phyloP scores from a whole-genome alignment of 352 stramenopile genomes.

The Thalassiosira oceanica region DNA sequence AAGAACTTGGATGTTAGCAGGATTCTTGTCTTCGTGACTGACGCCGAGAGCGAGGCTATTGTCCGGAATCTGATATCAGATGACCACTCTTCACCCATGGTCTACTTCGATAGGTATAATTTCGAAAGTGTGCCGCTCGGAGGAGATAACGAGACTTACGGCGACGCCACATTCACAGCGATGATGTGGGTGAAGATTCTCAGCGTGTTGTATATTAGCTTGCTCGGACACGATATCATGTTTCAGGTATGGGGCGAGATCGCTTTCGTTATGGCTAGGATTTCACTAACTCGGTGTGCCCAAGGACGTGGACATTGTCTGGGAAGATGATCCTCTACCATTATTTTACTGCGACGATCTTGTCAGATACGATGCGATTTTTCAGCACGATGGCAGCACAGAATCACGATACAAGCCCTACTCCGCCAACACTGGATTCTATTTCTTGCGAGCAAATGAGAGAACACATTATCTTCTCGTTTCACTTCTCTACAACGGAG shows the following conservation, averaged over 20 bases:
- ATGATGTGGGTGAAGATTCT: constrained; percentile 79
- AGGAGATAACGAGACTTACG: constrained; percentile 55
- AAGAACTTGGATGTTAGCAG: constrained; percentile 43
- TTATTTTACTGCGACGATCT: constrained; percentile 49
- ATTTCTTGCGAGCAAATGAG: constrained; percentile 59
- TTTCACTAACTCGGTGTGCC: constrained; percentile 3
- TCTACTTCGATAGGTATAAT: constrained; percentile 48
- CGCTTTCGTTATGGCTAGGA: constrained; percentile 31
- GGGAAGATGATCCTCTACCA: constrained; percentile 51
- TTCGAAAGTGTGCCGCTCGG: constrained; percentile 37
- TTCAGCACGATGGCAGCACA: constrained; percentile 61
- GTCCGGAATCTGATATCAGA: constrained; percentile 35
- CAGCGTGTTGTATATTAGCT: constrained; percentile 31
- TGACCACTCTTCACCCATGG: too few relatives aligned
- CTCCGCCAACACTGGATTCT: constrained; percentile 64
- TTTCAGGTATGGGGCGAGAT: too few relatives aligned
- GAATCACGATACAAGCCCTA: constrained; percentile 48
- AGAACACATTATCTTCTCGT: constrained; percentile 52
- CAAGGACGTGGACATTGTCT: constrained; percentile 58
- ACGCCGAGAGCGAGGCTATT: constrained; percentile 35
- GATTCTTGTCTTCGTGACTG: constrained; percentile 61
- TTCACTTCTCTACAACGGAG: constrained; percentile 53
- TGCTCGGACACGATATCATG: constrained; percentile 61
- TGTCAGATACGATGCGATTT: constrained; percentile 61
- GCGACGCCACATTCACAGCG: constrained; percentile 54